Conservation (phyloP, 192 early-diverging fungal genomes). For the Jimgerdemannia flammicorona region DNA sequence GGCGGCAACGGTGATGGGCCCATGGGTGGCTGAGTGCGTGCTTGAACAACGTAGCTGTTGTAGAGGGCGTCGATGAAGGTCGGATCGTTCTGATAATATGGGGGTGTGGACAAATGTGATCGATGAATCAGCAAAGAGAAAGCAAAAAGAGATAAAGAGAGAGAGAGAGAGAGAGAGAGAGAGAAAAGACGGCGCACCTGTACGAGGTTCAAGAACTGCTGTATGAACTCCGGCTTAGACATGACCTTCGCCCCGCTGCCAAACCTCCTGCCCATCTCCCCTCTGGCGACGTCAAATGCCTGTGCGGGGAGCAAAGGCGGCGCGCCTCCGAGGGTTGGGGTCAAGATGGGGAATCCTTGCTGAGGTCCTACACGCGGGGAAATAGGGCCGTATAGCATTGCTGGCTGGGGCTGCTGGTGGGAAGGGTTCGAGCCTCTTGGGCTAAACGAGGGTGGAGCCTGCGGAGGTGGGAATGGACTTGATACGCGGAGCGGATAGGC, state of each 20-base stretch:
- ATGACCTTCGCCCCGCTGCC: conserved; percentile 7
- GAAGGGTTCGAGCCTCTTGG: not conserved
- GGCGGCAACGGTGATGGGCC: not conserved
- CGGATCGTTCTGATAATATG: conserved; percentile 25
- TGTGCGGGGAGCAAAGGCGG: conserved; percentile 11
- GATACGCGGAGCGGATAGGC: not conserved
- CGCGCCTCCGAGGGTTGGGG: conserved; percentile 7
- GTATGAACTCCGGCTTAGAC: conserved; percentile 47
- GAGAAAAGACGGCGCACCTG: conserved; percentile 20
- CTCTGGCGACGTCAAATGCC: conserved; percentile 9
- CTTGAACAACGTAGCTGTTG: conserved; percentile 19
- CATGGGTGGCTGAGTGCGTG: not conserved
- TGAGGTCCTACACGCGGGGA: conserved; percentile 2
- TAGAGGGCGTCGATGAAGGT: conserved; percentile 45
- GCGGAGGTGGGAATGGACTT: conserved; percentile 1
- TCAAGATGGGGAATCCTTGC: no score
- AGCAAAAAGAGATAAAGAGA: not conserved
- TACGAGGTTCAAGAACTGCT: conserved; percentile 38
- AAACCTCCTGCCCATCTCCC: conserved; percentile 12
- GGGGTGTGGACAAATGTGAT: not conserved
- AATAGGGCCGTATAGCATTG: conserved; percentile 4
- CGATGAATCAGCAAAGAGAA: not conserved
- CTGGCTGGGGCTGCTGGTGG: not conserved
- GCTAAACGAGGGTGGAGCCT: conserved; percentile 1
- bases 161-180: no score